Base-by-base conservation (phyloP, 1,139 yeast species). In the Geotrichum cucujoidarum region DNA sequence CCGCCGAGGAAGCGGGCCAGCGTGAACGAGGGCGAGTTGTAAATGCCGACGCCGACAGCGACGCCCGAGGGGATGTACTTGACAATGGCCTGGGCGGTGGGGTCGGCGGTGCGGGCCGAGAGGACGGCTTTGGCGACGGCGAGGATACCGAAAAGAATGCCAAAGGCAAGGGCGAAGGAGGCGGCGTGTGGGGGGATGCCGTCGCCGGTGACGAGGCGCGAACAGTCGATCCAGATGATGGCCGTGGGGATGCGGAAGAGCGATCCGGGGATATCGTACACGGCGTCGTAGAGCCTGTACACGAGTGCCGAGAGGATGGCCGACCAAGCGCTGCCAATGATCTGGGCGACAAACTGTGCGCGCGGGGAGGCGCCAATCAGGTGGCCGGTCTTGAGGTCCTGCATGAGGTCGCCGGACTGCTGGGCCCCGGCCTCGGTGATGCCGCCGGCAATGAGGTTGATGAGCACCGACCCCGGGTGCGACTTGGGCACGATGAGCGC, bases 341-440 rank as follows among this genome's bases (percentile, higher is more conserved):
- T 59, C 66, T 92, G 97, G 0, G 97, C 97, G 27, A 81, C 62
- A 59, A 92, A 90, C 66, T 92, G 98, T 1, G 95, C 95, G 52
- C 75, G 76, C 20, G 97, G 97, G 0, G 95, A 84, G 0, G 97
- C 97, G 10, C 95, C 95, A 3, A 92, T 63, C 44, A 92, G 66
- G 66, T 87, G 95, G 0, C 98, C 97, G 0, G 98, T 90, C 64
- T 92, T 92, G 58, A 90, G 73, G 66, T 92, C 98, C 71, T 92
- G 97, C 95, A 90, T 87, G 61, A 92, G 72, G 67, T 92, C 98
- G 14, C 98, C 98, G 0, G 97, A 97, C 66, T 92, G 98, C 66
- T 92, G 97, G 1, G 98, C 97, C 6, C 98, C 97, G 0, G 98
- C 97, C 67, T 92, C 98, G 0, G 97, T 95, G 30, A 92, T 82